phyloP scores from a whole-genome alignment of 2,329 filamentous ascomycete genomes.

The Paracorniculantispora psalliotae region DNA sequence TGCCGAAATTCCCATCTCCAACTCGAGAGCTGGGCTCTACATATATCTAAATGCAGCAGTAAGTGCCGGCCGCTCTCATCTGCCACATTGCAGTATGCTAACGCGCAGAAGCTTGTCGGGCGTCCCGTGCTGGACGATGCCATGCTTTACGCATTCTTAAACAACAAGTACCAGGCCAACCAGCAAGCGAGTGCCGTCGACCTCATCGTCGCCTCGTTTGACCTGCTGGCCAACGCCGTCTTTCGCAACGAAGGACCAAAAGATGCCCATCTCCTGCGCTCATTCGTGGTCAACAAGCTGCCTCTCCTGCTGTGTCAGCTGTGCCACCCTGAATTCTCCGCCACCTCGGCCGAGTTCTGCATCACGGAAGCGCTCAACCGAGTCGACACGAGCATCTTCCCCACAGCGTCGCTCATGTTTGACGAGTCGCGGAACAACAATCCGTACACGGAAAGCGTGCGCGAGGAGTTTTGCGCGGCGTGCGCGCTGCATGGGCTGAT shows the following conservation, averaged over 20 bases:
- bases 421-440: constrained; percentile 53
- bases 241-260: constrained; percentile 56
- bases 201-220: constrained; percentile 82
- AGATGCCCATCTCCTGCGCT: constrained; percentile 69
- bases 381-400: constrained; percentile 74
- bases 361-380: constrained; percentile 68
- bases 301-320: constrained; percentile 50
- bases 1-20: constrained; percentile 63
- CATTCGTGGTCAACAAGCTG: constrained; percentile 72
- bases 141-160: constrained; percentile 71
- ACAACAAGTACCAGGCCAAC: constrained; percentile 82
- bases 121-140: constrained; percentile 80
- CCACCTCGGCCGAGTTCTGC: constrained; percentile 69
- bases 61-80: constrained; percentile 33
- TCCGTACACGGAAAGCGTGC: constrained; percentile 53
- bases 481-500: constrained; percentile 88
- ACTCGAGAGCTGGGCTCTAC: constrained; percentile 77
- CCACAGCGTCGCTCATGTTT: constrained; percentile 55
- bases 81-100: background rate
- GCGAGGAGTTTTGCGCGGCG: constrained; percentile 77
- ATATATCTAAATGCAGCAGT: constrained; percentile 80
- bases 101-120: constrained; percentile 61
- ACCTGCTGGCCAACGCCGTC: constrained; percentile 81
- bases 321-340: constrained; percentile 63
- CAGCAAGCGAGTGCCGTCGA: constrained; percentile 73